Evolutionary conservation across 163 green algal genomes (phyloP).

Genomic region (Chlamydomonas reinhardtii): DNA sequence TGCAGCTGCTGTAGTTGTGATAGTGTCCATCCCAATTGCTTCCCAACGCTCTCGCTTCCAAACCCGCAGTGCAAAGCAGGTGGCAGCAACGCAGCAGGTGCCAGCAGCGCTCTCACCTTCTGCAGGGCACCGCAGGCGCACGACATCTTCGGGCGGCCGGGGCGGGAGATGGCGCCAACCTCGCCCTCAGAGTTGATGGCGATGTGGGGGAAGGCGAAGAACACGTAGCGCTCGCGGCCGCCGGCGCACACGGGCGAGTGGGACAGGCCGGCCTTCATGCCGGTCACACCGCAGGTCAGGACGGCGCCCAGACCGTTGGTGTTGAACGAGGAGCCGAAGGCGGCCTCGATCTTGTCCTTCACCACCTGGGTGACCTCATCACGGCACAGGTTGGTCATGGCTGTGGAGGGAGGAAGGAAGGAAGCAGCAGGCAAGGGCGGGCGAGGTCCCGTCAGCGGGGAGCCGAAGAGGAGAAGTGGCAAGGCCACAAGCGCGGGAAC

Average conservation of each 20-base stretch:
- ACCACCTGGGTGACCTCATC: conserved; percentile 87
- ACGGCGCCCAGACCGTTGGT: conserved; percentile 80
- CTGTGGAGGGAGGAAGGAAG: conserved; percentile 61
- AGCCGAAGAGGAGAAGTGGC: not conserved
- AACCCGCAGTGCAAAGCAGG: no score
- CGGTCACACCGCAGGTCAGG: conserved; percentile 84
- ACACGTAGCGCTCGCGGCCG: conserved; percentile 88
- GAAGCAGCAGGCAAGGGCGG: conserved; percentile 49
- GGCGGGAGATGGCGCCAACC: conserved; percentile 82
- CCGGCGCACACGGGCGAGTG: conserved; percentile 74
- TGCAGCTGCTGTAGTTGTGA: no score
- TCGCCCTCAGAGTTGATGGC: conserved; percentile 79
- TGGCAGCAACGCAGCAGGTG: no score
- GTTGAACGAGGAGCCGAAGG: conserved; percentile 89
- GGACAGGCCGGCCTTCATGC: conserved; percentile 80
- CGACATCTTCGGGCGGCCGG: conserved; percentile 72
- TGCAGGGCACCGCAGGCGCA: conserved; percentile 87
- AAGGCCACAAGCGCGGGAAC: no score
- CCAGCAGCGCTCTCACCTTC: conserved; percentile 57
- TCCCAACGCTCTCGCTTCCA: no score
- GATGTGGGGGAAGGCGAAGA: conserved; percentile 96
- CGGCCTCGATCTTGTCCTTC: conserved; percentile 88
- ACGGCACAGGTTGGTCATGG: conserved; percentile 91
- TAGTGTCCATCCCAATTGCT: no score
- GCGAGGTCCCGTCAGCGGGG: not conserved